Conservation (phyloP, 129 eudicot genomes). For the Flaveria sonorensis region DNA sequence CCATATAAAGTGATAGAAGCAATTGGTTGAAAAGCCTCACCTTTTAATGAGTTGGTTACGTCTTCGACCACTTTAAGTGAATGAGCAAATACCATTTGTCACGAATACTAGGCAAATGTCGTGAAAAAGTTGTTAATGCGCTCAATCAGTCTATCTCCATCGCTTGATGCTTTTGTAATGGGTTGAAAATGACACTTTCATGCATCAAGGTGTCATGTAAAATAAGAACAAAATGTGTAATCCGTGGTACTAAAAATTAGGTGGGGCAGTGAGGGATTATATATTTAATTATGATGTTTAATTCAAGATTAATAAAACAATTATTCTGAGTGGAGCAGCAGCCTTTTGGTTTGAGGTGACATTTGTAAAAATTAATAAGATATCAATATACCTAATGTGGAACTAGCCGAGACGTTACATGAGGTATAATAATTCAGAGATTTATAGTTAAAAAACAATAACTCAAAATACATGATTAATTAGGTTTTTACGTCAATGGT, state of each 20-base stretch:
- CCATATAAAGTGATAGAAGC: neutral
- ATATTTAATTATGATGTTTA: neutral
- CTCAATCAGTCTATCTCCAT: conserved; percentile 1
- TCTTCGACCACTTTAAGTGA: conserved; percentile 17
- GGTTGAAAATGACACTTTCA: conserved; percentile 22
- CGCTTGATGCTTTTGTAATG: conserved; percentile 19
- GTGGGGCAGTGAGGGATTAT: conserved; percentile 12
- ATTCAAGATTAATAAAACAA: neutral
- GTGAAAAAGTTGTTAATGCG: conserved; percentile 20
- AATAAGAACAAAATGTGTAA: neutral
- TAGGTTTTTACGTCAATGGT: neutral
- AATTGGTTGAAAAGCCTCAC: conserved; percentile 21
- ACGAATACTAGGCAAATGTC: conserved; percentile 9
- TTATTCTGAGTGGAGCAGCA: conserved; percentile 16
- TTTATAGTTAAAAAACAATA: neutral
- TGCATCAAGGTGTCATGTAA: conserved; percentile 23
- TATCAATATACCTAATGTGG: neutral
- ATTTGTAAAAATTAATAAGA: neutral
- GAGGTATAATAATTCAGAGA: no score
- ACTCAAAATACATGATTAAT: neutral
- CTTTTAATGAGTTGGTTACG: conserved; percentile 21
- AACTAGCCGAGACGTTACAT: no score
- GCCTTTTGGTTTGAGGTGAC: neutral
- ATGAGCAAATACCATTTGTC: conserved; percentile 21
- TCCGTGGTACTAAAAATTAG: conserved; percentile 28